These are phyloP conservation scores for Sugiyamaella pinicola DNA, from an alignment of 1,139 yeast species.

Conservation along the genomic window DNA sequence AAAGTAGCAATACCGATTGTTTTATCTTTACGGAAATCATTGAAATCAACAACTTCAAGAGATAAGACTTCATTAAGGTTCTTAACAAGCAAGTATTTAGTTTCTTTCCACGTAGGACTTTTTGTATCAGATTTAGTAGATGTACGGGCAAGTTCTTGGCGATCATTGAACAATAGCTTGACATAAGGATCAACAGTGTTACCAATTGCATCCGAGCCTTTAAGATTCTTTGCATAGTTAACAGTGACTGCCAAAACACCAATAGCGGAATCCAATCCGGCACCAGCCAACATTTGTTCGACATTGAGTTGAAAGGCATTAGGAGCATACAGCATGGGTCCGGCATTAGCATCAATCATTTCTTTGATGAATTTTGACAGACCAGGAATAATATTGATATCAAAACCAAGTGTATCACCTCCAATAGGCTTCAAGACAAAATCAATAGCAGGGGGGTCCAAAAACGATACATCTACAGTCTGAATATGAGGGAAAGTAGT, in stretches of 20 bases:
- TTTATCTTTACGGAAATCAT: constrained; percentile 79
- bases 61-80: constrained; percentile 80
- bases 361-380: constrained; percentile 76
- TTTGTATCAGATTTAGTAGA: constrained; percentile 63
- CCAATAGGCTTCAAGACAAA: constrained; percentile 75
- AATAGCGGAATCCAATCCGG: constrained; percentile 74
- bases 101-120: constrained; percentile 84
- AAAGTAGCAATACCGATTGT: constrained; percentile 75
- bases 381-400: constrained; percentile 84
- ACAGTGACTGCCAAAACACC: constrained; percentile 79
- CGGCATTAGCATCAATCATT: constrained; percentile 81
- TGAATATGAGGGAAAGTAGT: constrained; percentile 88
- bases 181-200: constrained; percentile 90
- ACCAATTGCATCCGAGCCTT: constrained; percentile 66
- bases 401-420: constrained; percentile 82
- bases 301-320: constrained; percentile 89
- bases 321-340: constrained; percentile 85
- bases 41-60: constrained; percentile 69
- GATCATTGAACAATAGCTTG: constrained; percentile 51
- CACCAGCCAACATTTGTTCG: constrained; percentile 87
- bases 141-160: constrained; percentile 64
- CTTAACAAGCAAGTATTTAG: constrained; percentile 65
- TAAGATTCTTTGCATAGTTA: constrained; percentile 66
- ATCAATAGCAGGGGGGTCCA: constrained; percentile 87
- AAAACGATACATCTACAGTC: constrained; percentile 78